Percentiles rank a stretch among this genome's conserved stretches.
These are phyloP conservation scores for Dionaea muscipula DNA, from an alignment of 179 eudicot genomes.

Conservation along the genomic window DNA sequence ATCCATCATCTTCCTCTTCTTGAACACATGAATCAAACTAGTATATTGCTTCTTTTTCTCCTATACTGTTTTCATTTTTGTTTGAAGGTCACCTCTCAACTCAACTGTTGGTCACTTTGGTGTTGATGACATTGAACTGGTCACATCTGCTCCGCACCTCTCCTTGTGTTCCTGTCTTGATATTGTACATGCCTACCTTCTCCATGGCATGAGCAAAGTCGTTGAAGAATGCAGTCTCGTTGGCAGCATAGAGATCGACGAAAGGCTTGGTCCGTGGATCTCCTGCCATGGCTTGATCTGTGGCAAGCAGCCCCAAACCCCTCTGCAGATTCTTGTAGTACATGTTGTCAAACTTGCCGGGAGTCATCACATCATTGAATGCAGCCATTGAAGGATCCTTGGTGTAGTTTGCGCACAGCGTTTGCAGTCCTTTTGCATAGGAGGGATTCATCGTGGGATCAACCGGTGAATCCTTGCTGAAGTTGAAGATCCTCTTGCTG, in stretches of 20 bases:
- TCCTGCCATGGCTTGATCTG: slow-evolving; percentile 26
- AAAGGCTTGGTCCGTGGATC: slow-evolving; percentile 28
- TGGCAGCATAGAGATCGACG: slow-evolving; percentile 26
- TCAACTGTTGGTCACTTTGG: slow-evolving; percentile 5
- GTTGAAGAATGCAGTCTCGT: slow-evolving; percentile 29
- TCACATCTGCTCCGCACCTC: slow-evolving; percentile 32
- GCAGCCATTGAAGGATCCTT: slow-evolving; percentile 33
- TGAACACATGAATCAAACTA: no score
- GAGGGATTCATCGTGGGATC: slow-evolving; percentile 32
- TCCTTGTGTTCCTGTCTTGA: slow-evolving; percentile 25
- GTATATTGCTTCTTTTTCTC: no score
- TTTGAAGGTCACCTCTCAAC: slow-evolving; percentile 1
- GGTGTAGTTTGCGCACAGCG: slow-evolving; percentile 30
- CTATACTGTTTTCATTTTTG: no score
- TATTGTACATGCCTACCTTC: slow-evolving; percentile 17
- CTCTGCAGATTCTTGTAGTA: slow-evolving; percentile 27
- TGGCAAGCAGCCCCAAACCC: slow-evolving; percentile 27
- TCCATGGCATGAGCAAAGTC: slow-evolving; percentile 31
- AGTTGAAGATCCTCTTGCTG: slow-evolving; percentile 27
- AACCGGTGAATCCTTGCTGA: slow-evolving; percentile 10
- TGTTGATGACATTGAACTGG: slow-evolving; percentile 18
- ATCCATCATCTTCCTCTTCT: no score
- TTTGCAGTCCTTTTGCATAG: slow-evolving; percentile 23
- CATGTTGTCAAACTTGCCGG: slow-evolving; percentile 44
- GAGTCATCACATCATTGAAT: slow-evolving; percentile 40